phyloP scores from a whole-genome alignment of 2,329 filamentous ascomycete species.

The Leptographium lundbergii region DNA sequence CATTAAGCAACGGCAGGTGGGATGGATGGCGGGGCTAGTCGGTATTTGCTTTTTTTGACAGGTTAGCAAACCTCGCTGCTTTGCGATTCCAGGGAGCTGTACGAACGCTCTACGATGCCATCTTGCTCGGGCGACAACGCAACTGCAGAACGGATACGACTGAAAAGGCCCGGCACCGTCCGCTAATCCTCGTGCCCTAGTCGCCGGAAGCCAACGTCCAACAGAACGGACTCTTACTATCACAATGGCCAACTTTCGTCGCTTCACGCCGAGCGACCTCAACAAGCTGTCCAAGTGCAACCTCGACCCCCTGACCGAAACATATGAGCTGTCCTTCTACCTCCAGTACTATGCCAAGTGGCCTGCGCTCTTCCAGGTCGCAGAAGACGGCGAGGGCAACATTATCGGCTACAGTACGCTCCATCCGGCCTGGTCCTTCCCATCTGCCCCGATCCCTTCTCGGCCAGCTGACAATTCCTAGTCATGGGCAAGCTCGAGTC shows the following conservation, averaged over 20 bases:
- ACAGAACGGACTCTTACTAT: background rate
- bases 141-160: background rate
- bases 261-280: slow-evolving; percentile 74
- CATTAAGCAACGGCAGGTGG: background rate
- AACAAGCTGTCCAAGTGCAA: slow-evolving; percentile 90
- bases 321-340: slow-evolving; percentile 92
- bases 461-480: slow-evolving; percentile 21
- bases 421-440: background rate
- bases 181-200: background rate
- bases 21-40: background rate
- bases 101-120: background rate
- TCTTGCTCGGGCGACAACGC: background rate
- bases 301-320: slow-evolving; percentile 93
- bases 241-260: slow-evolving; percentile 69
- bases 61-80: background rate
- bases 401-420: slow-evolving; percentile 85
- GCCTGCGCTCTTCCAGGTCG: slow-evolving; percentile 88
- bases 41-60: background rate
- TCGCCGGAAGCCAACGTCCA: background rate
- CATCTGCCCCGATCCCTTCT: background rate
- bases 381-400: slow-evolving; percentile 73
- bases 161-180: background rate
- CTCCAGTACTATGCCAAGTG: slow-evolving; percentile 91
- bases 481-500: slow-evolving; percentile 97
- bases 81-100: background rate